phyloP scores from a whole-genome alignment of 2,329 filamentous ascomycete genomes.

The Colletotrichum sublineola region DNA sequence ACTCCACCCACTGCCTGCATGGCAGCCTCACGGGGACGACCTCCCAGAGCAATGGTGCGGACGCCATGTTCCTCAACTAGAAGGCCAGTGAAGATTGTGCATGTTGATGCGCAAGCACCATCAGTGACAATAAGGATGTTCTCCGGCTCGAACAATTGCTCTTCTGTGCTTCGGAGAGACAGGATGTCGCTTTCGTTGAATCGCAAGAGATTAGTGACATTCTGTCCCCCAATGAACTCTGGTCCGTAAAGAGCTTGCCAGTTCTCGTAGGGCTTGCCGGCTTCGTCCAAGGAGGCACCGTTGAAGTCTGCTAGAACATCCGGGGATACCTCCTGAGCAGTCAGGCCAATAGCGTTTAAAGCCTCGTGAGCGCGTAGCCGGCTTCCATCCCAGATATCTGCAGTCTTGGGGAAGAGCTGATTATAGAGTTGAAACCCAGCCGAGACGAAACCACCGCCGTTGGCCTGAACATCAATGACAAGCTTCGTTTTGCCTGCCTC shows the following conservation, averaged over 20 bases:
- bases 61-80: slow-evolving; percentile 66
- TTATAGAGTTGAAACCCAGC: slow-evolving; percentile 64
- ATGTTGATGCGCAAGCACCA: slow-evolving; percentile 71
- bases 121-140: slow-evolving; percentile 63
- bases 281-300: slow-evolving; percentile 44
- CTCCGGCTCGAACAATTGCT: slow-evolving; percentile 52
- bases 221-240: slow-evolving; percentile 18
- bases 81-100: slow-evolving; percentile 68
- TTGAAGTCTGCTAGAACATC: slow-evolving; percentile 19
- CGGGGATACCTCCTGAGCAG: slow-evolving; percentile 7
- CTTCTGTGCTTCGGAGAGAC: slow-evolving; percentile 1
- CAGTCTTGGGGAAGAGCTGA: slow-evolving; percentile 50
- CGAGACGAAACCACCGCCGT: slow-evolving; percentile 67
- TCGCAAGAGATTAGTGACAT: slow-evolving; percentile 35
- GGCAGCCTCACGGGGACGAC: slow-evolving; percentile 61
- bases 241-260: slow-evolving; percentile 27
- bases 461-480: slow-evolving; percentile 73
- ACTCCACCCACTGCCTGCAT: slow-evolving; percentile 73
- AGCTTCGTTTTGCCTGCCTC: slow-evolving; percentile 67
- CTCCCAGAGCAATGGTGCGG: slow-evolving; percentile 69
- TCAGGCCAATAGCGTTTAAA: slow-evolving; percentile 36
- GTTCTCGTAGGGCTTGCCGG: slow-evolving; percentile 51
- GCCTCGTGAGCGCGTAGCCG: slow-evolving; percentile 42
- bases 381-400: slow-evolving; percentile 39
- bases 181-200: slow-evolving; percentile 10